Conservation (phyloP, 257 asterid species). For the Paulownia fortunei region DNA sequence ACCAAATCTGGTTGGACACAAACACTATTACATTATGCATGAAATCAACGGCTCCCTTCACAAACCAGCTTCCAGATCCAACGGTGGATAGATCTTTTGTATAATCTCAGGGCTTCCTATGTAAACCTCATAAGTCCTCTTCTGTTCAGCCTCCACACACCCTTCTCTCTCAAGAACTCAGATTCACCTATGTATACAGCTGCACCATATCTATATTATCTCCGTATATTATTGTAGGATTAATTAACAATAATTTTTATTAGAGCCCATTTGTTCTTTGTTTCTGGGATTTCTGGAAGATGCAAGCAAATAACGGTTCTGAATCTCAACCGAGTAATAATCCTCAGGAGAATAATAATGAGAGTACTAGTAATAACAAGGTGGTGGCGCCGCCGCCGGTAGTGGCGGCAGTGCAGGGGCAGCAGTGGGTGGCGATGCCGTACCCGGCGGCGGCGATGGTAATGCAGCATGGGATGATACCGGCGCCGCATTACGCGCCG, state of each 20-base stretch:
- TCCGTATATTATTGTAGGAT: background rate
- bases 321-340: slow-evolving; percentile 36
- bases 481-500: slow-evolving; percentile 60
- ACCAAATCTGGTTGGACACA: background rate
- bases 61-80: slow-evolving; percentile 27
- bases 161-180: slow-evolving; percentile 32
- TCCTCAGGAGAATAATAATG: slow-evolving; percentile 16
- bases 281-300: slow-evolving; percentile 25
- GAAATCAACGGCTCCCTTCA: slow-evolving; percentile 30
- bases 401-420: slow-evolving; percentile 38
- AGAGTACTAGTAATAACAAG: background rate
- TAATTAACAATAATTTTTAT: background rate
- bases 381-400: slow-evolving; percentile 17
- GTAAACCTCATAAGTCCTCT: slow-evolving; percentile 39
- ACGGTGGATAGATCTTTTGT: slow-evolving; percentile 28
- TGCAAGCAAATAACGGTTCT: slow-evolving; percentile 47
- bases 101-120: slow-evolving; percentile 44
- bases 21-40: background rate
- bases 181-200: slow-evolving; percentile 29
- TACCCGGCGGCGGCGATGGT: slow-evolving; percentile 73
- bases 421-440: slow-evolving; percentile 66
- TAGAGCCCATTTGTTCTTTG: background rate
- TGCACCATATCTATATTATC: background rate
- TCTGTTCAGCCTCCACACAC: slow-evolving; percentile 47
- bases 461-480: slow-evolving; percentile 70